Evolutionary conservation across 352 stramenopile species (phyloP), one percentile per base, ranked within the genome.

Genomic region (Globisporangium cylindrosporum): DNA sequence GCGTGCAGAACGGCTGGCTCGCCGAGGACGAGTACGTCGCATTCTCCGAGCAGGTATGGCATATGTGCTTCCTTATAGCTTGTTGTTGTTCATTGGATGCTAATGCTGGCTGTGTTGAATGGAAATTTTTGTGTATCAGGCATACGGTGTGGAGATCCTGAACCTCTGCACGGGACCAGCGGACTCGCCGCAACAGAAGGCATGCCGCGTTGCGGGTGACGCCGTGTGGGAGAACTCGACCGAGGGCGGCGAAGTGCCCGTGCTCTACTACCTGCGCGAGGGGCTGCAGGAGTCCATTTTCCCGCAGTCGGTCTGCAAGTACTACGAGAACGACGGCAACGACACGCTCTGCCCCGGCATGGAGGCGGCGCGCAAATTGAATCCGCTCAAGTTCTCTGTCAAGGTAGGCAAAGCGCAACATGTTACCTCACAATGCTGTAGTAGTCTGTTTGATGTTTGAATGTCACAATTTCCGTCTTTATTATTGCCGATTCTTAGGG

Each of bases 211-310:
- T 2, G 82, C 86, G 8, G 86, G 84, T 18, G 84, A 92, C 27
- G 66, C 76, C 61, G 82, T 93, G 59, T 94, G 86, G 86, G 88
- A 83, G 66, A 92, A 91, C 72, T 93, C 84, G 53, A 93, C 84
- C 0, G 84, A 94, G 57, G 86, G 84, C 18, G 86, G 86, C 3
- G 84, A 94, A 72, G 80, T 91, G 4, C 79, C 82, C 9, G 73
- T 84, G 70, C 67, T 94, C 12, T 94, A 91, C 63, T 94, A 94
- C 64, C 72, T 94, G 27, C 75, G 82, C n/a, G 79, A 92, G 67
- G 86, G 83, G 38, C 73, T 94, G 0, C 81, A 90, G 66, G 79
- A 89, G 64, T 91, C 82, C 1, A 68, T 94, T 1, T 91, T 93
- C 59, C 86, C 86, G 9, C 72, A 86, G 55, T 76, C 75, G 0